Evolutionary conservation across 2,329 filamentous ascomycete species (phyloP).

Genomic region (Pestalotiopsis sp.): DNA sequence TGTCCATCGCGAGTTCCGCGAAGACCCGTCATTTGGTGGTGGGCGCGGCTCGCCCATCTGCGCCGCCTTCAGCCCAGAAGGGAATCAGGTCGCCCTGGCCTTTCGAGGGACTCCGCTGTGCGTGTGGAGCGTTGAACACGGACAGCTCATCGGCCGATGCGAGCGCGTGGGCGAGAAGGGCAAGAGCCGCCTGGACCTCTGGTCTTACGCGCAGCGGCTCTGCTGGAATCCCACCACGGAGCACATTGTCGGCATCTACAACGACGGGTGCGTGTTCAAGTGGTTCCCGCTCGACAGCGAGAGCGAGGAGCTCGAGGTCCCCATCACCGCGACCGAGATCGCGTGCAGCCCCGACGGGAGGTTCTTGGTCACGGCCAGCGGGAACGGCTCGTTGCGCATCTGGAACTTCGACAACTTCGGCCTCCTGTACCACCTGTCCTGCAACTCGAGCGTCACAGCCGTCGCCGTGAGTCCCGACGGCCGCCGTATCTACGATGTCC

Average conservation of each 20-base stretch:
- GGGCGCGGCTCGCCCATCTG: neutral
- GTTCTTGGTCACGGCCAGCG: neutral
- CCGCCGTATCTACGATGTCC: neutral
- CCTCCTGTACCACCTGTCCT: neutral
- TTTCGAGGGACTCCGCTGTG: neutral
- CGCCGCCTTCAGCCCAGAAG: neutral
- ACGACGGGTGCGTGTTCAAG: neutral
- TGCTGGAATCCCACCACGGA: too few species aligned
- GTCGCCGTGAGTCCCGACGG: neutral
- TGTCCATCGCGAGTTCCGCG: neutral
- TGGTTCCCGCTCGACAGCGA: neutral
- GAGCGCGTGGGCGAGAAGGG: neutral
- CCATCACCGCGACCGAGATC: neutral
- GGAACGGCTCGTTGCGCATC: neutral
- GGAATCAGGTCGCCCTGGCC: neutral
- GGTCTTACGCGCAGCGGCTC: neutral
- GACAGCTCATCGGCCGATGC: neutral
- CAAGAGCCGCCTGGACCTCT: neutral
- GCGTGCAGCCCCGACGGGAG: neutral
- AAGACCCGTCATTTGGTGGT: neutral
- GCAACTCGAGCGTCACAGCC: neutral
- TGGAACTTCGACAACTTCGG: neutral
- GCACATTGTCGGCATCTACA: neutral
- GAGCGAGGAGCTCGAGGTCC: neutral
- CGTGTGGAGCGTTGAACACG: neutral